A percentile compares a stretch with the other conserved stretches of the same genome.
phyloP scores from a whole-genome alignment of 2,329 filamentous ascomycete species.

The Claviceps maximensis region DNA sequence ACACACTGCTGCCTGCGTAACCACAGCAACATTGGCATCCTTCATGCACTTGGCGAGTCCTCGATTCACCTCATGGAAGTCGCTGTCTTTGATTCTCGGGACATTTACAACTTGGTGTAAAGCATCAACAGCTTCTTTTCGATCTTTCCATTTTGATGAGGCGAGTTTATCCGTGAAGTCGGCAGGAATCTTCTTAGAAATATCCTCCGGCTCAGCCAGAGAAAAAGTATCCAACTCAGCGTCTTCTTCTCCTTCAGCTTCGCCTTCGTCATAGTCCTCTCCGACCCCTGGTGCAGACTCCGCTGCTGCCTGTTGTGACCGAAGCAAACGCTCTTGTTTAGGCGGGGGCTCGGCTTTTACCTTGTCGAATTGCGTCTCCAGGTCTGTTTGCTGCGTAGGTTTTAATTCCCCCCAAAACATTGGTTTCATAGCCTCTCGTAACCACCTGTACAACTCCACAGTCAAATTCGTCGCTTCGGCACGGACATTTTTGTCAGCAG shows the following conservation, averaged over 20 bases:
- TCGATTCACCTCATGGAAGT: constrained; percentile 72
- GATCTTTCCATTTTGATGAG: constrained; percentile 96
- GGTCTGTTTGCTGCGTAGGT: constrained; percentile 83
- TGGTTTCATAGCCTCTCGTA: constrained; percentile 94
- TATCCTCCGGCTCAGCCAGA: constrained; percentile 75
- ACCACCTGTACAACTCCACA: constrained; percentile 91
- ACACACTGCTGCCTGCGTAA: constrained; percentile 84
- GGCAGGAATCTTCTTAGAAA: constrained; percentile 65
- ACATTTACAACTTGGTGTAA: constrained; percentile 66
- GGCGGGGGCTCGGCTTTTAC: constrained; percentile 76
- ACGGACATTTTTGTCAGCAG: constrained; percentile 96
- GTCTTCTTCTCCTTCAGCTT: constrained; percentile 35
- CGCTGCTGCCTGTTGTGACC: constrained; percentile 76
- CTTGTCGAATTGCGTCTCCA: constrained; percentile 89
- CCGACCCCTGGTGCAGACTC: constrained; percentile 54
- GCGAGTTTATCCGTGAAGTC: constrained; percentile 73
- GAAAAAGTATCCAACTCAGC: constrained; percentile 68
- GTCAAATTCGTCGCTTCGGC: constrained; percentile 84
- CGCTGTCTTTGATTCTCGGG: constrained; percentile 80
- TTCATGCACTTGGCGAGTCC: constrained; percentile 95
- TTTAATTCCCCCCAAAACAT: constrained; percentile 96
- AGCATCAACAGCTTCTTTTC: constrained; percentile 85
- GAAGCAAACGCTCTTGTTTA: constrained; percentile 79
- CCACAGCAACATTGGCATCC: constrained; percentile 91
- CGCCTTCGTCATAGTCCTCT: constrained; percentile 43